Base-by-base conservation (phyloP, 1,139 yeast genomes). In the Candida sp. region DNA sequence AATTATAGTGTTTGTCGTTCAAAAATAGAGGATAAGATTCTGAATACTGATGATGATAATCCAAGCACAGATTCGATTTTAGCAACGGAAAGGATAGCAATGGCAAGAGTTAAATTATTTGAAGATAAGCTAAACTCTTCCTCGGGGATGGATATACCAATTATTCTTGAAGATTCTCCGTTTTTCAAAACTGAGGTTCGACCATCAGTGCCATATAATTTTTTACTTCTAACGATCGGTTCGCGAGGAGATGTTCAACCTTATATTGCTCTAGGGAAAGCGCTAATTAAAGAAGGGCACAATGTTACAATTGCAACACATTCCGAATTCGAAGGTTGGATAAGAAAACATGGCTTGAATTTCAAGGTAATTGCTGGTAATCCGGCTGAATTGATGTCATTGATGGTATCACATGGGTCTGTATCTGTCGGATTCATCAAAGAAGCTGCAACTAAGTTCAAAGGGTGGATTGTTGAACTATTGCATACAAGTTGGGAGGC, bases 241-340 rank as follows among this genome's bases (percentile, higher is more conserved):
- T 88, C 97, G 0, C 72, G 98, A 45, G 98, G 98, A 36, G 98
- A 91, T 63, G 98, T 91, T 5, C 98, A 91, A 60, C 98, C 98
- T 0, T 93, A 90, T 58, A 85, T 91, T 50, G 93, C 98, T 0
- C 66, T 91, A n/a, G 95, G 88, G 0, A 81, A 82, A 53, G 96
- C 93, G 0, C 68, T 91, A 39, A 63, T 80, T 38, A 70, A 71
- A 27, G 97, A 91, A 55, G 97, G 97, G 0, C 97, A 91, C 57
- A 63, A 62, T 21, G 95, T 89, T 1, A 82, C 84, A 21, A 90
- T 91, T 47, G 95, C 95, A 0, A 87, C 97, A 0, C 98, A 91
- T 60, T 55, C 57, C 0, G 98, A 91, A 60, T 91, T 90, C 59
- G 71, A 77, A 51, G 82, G 73, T 1, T 90, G 96, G 91, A 79